These are phyloP conservation scores for Erodium trifolium DNA, from an alignment of 441 rosid genomes.

Conservation along the genomic window DNA sequence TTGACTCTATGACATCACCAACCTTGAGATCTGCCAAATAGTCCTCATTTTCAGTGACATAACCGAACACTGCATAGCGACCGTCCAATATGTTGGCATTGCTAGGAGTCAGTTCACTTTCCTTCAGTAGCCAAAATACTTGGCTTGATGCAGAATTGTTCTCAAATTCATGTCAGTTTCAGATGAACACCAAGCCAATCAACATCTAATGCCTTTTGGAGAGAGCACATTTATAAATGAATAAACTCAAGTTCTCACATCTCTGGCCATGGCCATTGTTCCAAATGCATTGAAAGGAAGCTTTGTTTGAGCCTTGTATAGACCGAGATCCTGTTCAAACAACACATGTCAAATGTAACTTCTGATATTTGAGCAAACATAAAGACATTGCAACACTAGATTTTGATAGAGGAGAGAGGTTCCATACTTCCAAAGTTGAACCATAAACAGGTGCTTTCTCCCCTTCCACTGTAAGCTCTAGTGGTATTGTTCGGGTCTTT, in stretches of 20 bases:
- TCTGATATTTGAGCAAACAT: not conserved
- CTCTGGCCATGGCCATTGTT: slow-evolving; percentile 99
- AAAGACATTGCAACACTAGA: not conserved
- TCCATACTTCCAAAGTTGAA: slow-evolving; percentile 66
- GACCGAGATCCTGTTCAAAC: slow-evolving; percentile 68
- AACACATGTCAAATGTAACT: not conserved
- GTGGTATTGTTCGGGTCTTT: slow-evolving; percentile 69
- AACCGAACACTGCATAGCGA: slow-evolving; percentile 90
- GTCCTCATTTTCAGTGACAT: slow-evolving; percentile 79
- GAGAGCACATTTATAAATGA: not conserved
- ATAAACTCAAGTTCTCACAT: slow-evolving; percentile 40
- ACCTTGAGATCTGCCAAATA: slow-evolving; percentile 90
- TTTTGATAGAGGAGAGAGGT: not conserved
- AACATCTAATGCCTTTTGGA: not conserved
- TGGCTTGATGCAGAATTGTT: slow-evolving; percentile 91
- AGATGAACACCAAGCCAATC: not conserved
- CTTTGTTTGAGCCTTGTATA: slow-evolving; percentile 93
- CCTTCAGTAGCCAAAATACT: slow-evolving; percentile 91
- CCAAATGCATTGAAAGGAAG: slow-evolving; percentile 98
- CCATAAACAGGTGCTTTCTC: slow-evolving; percentile 79
- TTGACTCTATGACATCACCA: slow-evolving; percentile 83
- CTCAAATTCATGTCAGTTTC: slow-evolving; percentile 68
- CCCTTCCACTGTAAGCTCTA: slow-evolving; percentile 77
- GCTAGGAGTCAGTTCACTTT: slow-evolving; percentile 99
- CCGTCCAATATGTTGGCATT: slow-evolving; percentile 95